Base-by-base conservation (phyloP, 345 rosid genomes). In the Acer campestre region DNA sequence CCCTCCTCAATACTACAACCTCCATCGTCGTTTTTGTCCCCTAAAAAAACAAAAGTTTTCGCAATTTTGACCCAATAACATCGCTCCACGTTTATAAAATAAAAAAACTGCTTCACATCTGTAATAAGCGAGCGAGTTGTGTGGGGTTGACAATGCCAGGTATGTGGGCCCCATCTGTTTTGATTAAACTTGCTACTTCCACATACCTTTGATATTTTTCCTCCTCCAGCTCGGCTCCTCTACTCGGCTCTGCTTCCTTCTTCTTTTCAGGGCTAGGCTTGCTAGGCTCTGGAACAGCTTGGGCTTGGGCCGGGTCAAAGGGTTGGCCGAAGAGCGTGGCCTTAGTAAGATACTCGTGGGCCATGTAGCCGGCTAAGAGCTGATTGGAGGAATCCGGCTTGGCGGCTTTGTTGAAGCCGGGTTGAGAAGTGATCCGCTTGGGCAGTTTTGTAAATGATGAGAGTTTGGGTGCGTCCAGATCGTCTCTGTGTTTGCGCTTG, bases 61-160 rank as follows among this genome's bases (percentile, higher is more conserved):
- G 61, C 17, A 62, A 59, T 10, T 13, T 6, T 1, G 1, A 2
- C 6, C 89, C 88, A 90, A 80, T 88, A 23, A 76, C 38, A 0
- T 40, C 51, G 8, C 16, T 53, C 87, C 92, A 87, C 90, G 88
- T 86, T 17, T 46, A 1, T 14, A 18, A 66, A 66, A 25, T n/a
- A 23, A 38, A 29, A 44, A 70, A 53, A 0, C 3, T 2, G 14
- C 68, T 31, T 91, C 89, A 89, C 83, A 87, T 82, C 71, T 85
- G 88, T 44, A 93, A 44, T 73, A 87, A 84, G 61, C 86, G 88
- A 70, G 89, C 93, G 73, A 94, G 94, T 81, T 91, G 95, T 76
- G 90, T 88, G 46, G 98, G 98, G 85, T 94, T 93, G 70, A 91
- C 86, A 74, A 95, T 85, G 53, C 91, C 94, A 6, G 91, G 87